These are phyloP conservation scores for Salix brachista DNA, from an alignment of 345 rosid species.

Conservation along the genomic window DNA sequence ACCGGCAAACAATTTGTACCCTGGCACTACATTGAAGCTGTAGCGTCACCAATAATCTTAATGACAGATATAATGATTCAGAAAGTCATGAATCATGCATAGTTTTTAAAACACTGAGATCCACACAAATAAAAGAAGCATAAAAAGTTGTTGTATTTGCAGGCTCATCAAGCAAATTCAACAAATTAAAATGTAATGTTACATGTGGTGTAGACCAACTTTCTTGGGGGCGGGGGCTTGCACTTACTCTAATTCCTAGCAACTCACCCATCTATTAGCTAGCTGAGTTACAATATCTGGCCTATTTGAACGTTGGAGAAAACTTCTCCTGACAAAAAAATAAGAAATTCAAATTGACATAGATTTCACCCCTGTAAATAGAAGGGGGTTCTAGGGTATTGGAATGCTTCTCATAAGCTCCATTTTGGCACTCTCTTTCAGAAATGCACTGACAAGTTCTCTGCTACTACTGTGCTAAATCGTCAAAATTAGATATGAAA, in stretches of 20 bases:
- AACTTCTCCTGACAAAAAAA: neutral
- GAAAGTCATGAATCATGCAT: neutral
- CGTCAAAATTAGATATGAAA: neutral
- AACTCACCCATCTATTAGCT: constrained; percentile 17
- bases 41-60: neutral
- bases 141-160: neutral
- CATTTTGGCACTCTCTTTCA: neutral
- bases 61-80: neutral
- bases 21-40: neutral
- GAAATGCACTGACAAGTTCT: neutral
- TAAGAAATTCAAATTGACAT: neutral
- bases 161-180: neutral
- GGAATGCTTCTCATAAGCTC: neutral
- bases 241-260: constrained; percentile 3
- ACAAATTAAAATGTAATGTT: neutral
- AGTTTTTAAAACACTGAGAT: neutral
- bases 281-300: constrained; percentile 12
- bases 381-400: neutral
- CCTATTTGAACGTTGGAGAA: constrained; percentile 1
- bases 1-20: neutral
- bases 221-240: neutral
- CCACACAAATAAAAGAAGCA: neutral
- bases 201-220: neutral
- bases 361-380: neutral
- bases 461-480: neutral